Conservation (phyloP, 441 rosid genomes). For the Breynia disticha region DNA sequence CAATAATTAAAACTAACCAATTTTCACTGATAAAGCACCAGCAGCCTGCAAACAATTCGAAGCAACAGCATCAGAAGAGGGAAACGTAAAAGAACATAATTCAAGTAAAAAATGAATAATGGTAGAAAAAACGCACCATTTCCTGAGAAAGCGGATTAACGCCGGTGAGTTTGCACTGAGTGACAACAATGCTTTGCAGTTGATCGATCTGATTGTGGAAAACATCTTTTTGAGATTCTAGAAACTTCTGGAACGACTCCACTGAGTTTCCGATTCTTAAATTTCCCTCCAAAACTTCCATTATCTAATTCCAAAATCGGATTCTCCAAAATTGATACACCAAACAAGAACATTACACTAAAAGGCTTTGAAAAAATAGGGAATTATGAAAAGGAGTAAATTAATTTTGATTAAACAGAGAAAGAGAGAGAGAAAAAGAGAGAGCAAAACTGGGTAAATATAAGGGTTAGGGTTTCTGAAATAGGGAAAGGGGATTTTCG, state of each 20-base stretch:
- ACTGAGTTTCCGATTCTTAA: conserved; percentile 52
- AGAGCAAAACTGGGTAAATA: conserved; percentile 1
- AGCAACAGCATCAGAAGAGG: conserved; percentile 2
- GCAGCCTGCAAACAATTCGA: conserved; percentile 57
- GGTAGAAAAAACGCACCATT: conserved; percentile 46
- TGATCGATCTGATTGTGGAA: conserved; percentile 86
- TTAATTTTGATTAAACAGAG: background rate
- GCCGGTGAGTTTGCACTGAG: conserved; percentile 92
- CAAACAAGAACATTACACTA: conserved; percentile 47
- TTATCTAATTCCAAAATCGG: conserved; percentile 29
- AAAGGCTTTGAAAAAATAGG: conserved; percentile 6
- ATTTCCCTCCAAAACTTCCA: conserved; percentile 57
- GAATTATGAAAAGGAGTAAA: background rate
- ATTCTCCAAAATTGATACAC: conserved; percentile 25
- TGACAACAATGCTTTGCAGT: conserved; percentile 64
- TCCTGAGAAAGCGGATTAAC: conserved; percentile 98
- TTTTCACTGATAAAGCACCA: conserved; percentile 83
- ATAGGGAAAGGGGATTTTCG: background rate
- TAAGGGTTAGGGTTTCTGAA: conserved; percentile 49
- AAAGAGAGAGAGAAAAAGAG: background rate
- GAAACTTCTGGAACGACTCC: conserved; percentile 49
- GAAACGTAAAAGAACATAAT: background rate
- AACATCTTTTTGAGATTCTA: conserved; percentile 63
- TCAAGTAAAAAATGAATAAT: background rate
- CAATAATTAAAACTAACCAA: conserved; percentile 47